Evolutionary conservation across 345 rosid genomes (phyloP), one percentile per base, ranked within the genome.

Genomic region (Moricandia arvensis): DNA sequence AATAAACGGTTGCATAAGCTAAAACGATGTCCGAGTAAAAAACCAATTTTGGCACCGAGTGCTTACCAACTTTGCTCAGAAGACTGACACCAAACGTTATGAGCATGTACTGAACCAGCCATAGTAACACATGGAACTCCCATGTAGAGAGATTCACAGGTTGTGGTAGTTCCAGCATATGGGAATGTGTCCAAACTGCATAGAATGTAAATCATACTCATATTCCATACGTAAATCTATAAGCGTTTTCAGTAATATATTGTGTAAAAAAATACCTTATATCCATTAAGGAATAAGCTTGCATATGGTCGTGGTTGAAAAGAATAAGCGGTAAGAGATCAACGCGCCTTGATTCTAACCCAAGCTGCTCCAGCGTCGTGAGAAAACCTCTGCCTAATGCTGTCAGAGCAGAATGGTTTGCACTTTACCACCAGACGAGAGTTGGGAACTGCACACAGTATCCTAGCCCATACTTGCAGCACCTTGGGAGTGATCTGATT

Each of bases 131-230:
- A 94, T 30, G 98, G 98, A 71, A 94, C 98, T 68, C 98, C 98
- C 98, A 94, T 94, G 86, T 86, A 94, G 47, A 94, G 81, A 35
- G 99, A 96, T 85, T 96, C 99, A 76, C 99, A 96, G 0, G 99
- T 96, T 2, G 99, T 96, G 17, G 99, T 96, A 0, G 99, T 96
- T 81, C 99, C 99, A 73, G 99, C 99, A 86, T 96, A 96, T 8
- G 98, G 99, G 74, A 96, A 96, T 68, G 99, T 91, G 83, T 96
- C 99, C 98, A 96, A 86, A 78, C 99, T 96, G 75, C 83, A 78
- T 11, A 49, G 55, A 65, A 74, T 53, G 73, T 33, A 54, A 3
- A 66, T 38, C 29, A 71, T 33, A 61, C 15, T 41, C 47, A 41
- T 3, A 43, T 5, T 43, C 57, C 24, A 59, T 47, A 61, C 29